Percentiles rank a stretch among this genome's conserved stretches.
phyloP scores from a whole-genome alignment of 148 eudicot species.

The Persicaria maculosa region DNA sequence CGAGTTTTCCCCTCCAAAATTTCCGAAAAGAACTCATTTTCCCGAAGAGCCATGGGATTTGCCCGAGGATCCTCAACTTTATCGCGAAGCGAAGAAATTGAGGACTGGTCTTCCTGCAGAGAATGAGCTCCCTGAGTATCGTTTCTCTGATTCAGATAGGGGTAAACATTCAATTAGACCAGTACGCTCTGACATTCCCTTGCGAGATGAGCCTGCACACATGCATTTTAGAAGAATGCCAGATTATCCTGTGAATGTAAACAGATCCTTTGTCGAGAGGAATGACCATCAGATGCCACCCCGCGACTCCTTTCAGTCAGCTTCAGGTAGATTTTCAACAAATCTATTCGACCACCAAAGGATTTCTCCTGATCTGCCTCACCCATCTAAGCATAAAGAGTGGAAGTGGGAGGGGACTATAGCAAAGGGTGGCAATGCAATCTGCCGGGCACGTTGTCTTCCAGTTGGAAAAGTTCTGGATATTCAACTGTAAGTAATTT shows the following conservation, averaged over 20 bases:
- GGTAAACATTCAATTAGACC: slow-evolving; percentile 30
- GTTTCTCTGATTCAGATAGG: slow-evolving; percentile 43
- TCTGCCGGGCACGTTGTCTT: slow-evolving; percentile 88
- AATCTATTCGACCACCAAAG: slow-evolving; percentile 34
- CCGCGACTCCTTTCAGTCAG: slow-evolving; percentile 33
- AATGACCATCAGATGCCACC: slow-evolving; percentile 36
- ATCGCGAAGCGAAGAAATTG: slow-evolving; percentile 51
- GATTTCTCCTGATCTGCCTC: slow-evolving; percentile 35
- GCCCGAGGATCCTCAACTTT: slow-evolving; percentile 47
- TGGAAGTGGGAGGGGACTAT: slow-evolving; percentile 95
- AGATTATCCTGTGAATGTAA: slow-evolving; percentile 29
- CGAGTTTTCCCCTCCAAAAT: slow-evolving; percentile 40
- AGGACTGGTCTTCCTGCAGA: slow-evolving; percentile 42
- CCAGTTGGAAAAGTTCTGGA: slow-evolving; percentile 80
- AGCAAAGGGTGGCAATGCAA: slow-evolving; percentile 79
- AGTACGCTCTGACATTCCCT: slow-evolving; percentile 31
- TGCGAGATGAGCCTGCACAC: slow-evolving; percentile 32
- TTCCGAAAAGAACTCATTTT: slow-evolving; percentile 31
- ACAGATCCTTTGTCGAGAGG: slow-evolving; percentile 37
- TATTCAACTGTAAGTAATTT: slow-evolving; percentile 54
- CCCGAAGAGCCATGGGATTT: slow-evolving; percentile 69
- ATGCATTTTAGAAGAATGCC: slow-evolving; percentile 33
- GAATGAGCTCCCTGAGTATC: slow-evolving; percentile 71
- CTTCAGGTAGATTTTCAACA: slow-evolving; percentile 31
- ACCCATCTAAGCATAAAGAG: slow-evolving; percentile 28